Evolutionary conservation across 371 early-diverging fungal species (phyloP).

Genomic region (Mucor racemosus): DNA sequence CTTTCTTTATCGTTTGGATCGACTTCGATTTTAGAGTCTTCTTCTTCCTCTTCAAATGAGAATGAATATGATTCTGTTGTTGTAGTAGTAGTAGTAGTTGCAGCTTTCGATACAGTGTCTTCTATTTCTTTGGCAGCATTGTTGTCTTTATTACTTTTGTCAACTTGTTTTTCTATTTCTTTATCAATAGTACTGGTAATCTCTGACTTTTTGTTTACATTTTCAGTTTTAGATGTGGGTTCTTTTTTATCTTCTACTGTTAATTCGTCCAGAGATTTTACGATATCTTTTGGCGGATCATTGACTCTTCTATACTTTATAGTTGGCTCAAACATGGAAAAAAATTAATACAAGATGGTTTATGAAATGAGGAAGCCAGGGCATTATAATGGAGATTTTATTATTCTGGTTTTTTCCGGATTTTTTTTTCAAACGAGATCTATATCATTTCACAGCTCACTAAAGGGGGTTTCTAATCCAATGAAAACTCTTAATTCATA

Average conservation of each 20-base stretch:
- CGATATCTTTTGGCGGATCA: conserved; percentile 14
- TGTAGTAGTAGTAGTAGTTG: neutral
- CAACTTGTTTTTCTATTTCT: neutral
- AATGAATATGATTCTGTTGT: conserved; percentile 8
- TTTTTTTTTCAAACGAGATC: too few relatives aligned
- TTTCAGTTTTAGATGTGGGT: neutral
- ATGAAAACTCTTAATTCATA: too few relatives aligned
- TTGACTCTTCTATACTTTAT: conserved; percentile 48
- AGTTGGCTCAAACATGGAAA: conserved; percentile 48
- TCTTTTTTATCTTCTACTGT: neutral
- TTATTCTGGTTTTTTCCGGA: neutral
- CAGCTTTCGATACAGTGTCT: neutral
- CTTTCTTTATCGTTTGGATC: conserved; percentile 48
- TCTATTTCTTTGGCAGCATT: neutral
- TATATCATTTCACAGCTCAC: too few relatives aligned
- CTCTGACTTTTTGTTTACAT: neutral
- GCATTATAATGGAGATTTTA: neutral
- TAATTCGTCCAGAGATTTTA: neutral
- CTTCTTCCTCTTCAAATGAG: conserved; percentile 26
- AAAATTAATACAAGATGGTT: neutral
- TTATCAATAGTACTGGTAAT: neutral
- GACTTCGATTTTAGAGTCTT: conserved; percentile 34
- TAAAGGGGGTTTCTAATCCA: too few relatives aligned
- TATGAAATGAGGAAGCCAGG: neutral
- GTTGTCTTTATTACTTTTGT: neutral